Percentiles rank a stretch among this genome's conserved stretches.
These are phyloP conservation scores for Fusarium cicatricum DNA, from an alignment of 2,329 filamentous ascomycete species.

Conservation along the genomic window DNA sequence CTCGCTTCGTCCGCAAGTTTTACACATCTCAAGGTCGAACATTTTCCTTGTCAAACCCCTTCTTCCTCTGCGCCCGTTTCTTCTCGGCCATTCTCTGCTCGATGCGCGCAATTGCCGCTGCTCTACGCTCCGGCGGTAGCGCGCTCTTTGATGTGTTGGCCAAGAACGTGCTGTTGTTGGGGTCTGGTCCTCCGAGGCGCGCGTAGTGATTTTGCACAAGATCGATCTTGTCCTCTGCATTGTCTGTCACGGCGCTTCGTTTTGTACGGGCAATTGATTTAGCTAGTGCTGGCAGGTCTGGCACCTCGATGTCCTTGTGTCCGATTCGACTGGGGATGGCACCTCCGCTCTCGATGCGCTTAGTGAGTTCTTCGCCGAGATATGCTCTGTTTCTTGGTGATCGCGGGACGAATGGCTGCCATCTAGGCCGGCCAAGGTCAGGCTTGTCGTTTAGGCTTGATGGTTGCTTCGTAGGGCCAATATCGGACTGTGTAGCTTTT, in stretches of 20 bases:
- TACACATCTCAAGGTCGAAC: slow-evolving; percentile 47
- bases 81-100: slow-evolving; percentile 63
- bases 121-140: slow-evolving; percentile 60
- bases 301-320: slow-evolving; percentile 35
- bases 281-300: slow-evolving; percentile 42
- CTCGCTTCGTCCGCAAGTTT: slow-evolving; percentile 3
- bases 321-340: slow-evolving; percentile 34
- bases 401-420: slow-evolving; percentile 54
- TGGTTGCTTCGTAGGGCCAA: slow-evolving; percentile 18
- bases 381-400: slow-evolving; percentile 51
- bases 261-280: slow-evolving; percentile 35
- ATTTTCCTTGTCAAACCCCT: slow-evolving; percentile 61
- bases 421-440: slow-evolving; percentile 47
- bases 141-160: slow-evolving; percentile 53
- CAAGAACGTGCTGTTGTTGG: slow-evolving; percentile 44
- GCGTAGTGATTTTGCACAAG: slow-evolving; percentile 56
- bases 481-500: slow-evolving; percentile 25
- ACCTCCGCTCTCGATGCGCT: slow-evolving; percentile 43
- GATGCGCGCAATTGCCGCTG: slow-evolving; percentile 63
- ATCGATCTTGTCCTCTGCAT: slow-evolving; percentile 52
- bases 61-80: slow-evolving; percentile 47
- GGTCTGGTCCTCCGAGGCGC: slow-evolving; percentile 52
- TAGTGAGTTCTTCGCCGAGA: slow-evolving; percentile 46
- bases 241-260: slow-evolving; percentile 23
- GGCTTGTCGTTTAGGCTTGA: slow-evolving; percentile 36